Evolutionary conservation across 1,284 basidiomycete species (phyloP), one percentile per base, ranked within the genome.

Genomic region (Neonothopanus nambi): DNA sequence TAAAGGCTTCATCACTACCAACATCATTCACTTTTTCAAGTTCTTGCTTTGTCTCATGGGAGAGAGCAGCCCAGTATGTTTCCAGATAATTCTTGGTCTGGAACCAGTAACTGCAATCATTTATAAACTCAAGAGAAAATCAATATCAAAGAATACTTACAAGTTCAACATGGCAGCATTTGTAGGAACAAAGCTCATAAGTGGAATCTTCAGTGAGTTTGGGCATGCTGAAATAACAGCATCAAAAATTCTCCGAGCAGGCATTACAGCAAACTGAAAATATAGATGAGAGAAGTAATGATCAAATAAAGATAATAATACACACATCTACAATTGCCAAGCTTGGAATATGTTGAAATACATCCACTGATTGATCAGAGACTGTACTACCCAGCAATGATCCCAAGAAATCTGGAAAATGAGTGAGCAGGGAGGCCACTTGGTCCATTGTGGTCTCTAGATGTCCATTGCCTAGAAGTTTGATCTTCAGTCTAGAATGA

Each of bases 101-200:
- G 40, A 23, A 41, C 39, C 50, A 37, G 42, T 41, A 55, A 18
- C 44, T 24, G 17, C 40, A 24, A 26, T 35, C 15, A 43, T 18
- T 26, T 28, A 11, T 28, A 28, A 28, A 11, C 11, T 28, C 11
- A 5, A 28, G 17, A 46, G 39, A 39, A 17, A 24, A 45, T 54
- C 18, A 5, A 39, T 17, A 41, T 11, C 48, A 42, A 30, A 48
- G 60, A 65, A 61, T 39, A 9, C 40, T 18, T 21, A 42, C 40
- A 18, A 21, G 18, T 42, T 42, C 40, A 42, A 5, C 5, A 21
- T 21, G 18, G 40, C 40, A 12, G 13, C 11, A 42, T 42, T 42
- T 9, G 18, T 15, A 42, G 40, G 40, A 18, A 18, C 12, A 12
- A 42, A 42, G 11, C 12, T 18, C 3, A 42, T 9, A 20, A 21